phyloP scores from a whole-genome alignment of 108 stramenopile species.

The Cyclotella choctawhatcheeana region DNA sequence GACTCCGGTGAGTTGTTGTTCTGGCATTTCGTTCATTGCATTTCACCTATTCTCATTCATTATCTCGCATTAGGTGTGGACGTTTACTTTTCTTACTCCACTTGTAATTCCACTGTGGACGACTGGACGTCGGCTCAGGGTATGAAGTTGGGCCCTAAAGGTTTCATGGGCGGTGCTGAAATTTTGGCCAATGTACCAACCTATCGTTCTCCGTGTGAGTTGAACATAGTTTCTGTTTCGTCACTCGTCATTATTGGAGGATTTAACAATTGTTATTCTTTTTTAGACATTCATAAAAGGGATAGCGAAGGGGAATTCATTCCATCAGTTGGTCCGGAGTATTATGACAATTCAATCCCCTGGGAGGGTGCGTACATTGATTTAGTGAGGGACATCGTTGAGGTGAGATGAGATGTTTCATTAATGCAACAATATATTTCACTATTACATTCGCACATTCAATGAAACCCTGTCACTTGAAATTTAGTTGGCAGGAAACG shows the following conservation, averaged over 20 bases:
- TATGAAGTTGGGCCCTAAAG: background rate
- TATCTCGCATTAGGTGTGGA: too few relatives aligned
- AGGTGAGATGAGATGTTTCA: background rate
- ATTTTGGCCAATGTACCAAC: background rate
- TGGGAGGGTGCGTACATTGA: background rate
- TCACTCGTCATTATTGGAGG: background rate
- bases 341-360: background rate
- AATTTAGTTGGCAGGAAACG: too few relatives aligned
- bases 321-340: background rate
- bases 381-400: background rate
- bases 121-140: background rate
- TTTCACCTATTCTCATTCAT: too few relatives aligned
- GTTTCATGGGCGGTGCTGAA: background rate
- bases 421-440: background rate
- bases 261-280: background rate
- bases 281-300: background rate
- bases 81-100: constrained; percentile 14
- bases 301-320: background rate
- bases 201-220: background rate
- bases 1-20: too few relatives aligned
- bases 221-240: background rate
- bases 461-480: too few relatives aligned
- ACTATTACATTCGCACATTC: too few relatives aligned
- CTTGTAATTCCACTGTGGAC: constrained; percentile 23
- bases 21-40: too few relatives aligned